phyloP scores from a whole-genome alignment of 2,329 filamentous ascomycete species.

The Parastagonospora nodorum region DNA sequence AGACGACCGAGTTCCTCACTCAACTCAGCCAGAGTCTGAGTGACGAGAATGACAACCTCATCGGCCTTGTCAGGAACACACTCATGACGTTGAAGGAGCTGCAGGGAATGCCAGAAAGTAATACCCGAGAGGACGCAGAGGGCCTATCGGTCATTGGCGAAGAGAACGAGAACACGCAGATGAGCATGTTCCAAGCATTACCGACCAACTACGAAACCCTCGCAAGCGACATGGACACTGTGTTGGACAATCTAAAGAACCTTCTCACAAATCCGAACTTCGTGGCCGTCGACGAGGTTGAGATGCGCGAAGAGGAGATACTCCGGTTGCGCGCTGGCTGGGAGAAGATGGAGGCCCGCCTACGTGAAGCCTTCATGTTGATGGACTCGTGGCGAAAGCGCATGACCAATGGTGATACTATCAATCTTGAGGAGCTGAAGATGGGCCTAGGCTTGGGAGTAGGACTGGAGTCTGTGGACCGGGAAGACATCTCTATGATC shows the following conservation, averaged over 20 bases:
- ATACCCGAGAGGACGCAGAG: slow-evolving; percentile 28
- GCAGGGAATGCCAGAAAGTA: slow-evolving; percentile 57
- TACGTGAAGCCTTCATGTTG: slow-evolving; percentile 86
- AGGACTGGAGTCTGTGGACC: slow-evolving; percentile 40
- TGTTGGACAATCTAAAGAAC: slow-evolving; percentile 79
- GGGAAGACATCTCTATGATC: slow-evolving; percentile 35
- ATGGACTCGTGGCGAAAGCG: slow-evolving; percentile 91
- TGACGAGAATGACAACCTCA: slow-evolving; percentile 87
- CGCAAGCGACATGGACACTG: slow-evolving; percentile 72
- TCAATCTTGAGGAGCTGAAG: slow-evolving; percentile 65
- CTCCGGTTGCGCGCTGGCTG: slow-evolving; percentile 79
- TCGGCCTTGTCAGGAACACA: slow-evolving; percentile 72
- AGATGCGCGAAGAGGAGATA: slow-evolving; percentile 91
- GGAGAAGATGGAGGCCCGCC: slow-evolving; percentile 90
- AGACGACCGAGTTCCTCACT: slow-evolving; percentile 90
- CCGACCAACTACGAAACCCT: slow-evolving; percentile 71
- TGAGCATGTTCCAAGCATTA: slow-evolving; percentile 50
- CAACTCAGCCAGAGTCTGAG: slow-evolving; percentile 81
- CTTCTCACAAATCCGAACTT: slow-evolving; percentile 95
- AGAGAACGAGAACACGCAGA: slow-evolving; percentile 37
- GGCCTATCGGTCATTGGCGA: slow-evolving; percentile 33
- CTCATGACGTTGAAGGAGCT: slow-evolving; percentile 71
- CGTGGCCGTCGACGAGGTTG: slow-evolving; percentile 91
- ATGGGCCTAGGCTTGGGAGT: slow-evolving; percentile 67
- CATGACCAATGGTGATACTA: slow-evolving; percentile 71